These are phyloP conservation scores for Toxoplasma gondii DNA, from an alignment of 169 alveolate genomes.

Conservation along the genomic window DNA sequence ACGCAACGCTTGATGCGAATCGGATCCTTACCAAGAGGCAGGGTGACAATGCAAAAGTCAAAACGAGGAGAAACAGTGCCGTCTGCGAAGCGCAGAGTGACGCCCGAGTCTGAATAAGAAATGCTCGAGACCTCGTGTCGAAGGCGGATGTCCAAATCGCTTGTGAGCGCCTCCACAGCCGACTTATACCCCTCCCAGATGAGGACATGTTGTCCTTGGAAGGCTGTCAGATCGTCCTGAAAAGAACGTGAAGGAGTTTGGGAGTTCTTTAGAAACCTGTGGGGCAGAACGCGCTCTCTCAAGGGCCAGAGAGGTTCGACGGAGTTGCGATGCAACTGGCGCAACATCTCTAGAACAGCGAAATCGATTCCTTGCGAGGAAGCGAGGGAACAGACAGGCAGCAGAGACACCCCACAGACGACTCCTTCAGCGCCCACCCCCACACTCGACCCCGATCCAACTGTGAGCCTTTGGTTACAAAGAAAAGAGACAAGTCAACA, in stretches of 20 bases:
- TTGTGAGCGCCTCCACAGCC: slow-evolving; percentile 38
- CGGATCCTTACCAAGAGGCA: slow-evolving; percentile 41
- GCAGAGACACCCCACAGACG: no score
- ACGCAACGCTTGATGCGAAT: no score
- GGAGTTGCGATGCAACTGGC: neutral
- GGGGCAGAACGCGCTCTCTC: neutral
- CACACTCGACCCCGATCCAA: no score
- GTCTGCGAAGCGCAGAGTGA: slow-evolving; percentile 1
- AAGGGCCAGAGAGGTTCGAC: no score
- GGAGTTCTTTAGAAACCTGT: neutral
- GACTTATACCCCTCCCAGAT: slow-evolving; percentile 42
- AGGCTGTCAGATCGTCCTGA: slow-evolving; percentile 55
- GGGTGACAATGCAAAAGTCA: slow-evolving; percentile 46
- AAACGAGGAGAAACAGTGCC: neutral
- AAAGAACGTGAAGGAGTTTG: neutral
- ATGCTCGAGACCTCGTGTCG: neutral
- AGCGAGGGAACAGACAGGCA: no score
- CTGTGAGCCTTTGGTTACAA: no score
- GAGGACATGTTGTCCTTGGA: slow-evolving; percentile 54
- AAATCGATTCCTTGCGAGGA: no score
- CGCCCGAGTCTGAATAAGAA: neutral
- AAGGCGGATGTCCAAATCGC: slow-evolving; percentile 30
- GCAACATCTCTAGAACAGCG: neutral
- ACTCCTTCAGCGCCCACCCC: no score
- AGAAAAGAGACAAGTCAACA: no score